Evolutionary conservation across 176 grass and related monocot species (phyloP), one percentile per base, ranked within the genome.

Genomic region (Oryza meyeriana): DNA sequence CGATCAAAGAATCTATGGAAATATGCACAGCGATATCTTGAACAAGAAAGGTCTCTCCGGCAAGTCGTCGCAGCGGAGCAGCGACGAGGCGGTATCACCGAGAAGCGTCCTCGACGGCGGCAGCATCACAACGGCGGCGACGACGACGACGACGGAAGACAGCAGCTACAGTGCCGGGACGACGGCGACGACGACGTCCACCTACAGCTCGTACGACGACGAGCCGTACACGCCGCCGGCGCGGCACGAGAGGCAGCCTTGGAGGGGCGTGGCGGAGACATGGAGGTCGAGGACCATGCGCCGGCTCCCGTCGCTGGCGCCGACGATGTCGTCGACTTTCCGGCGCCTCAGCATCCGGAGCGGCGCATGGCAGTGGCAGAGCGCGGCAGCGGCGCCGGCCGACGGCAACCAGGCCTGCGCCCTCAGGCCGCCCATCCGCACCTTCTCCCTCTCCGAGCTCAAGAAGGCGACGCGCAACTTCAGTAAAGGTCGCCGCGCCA

Each of bases 381-480:
- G 28, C 63, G 72, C 41, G 33, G 25, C 62, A 36, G 35, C 50
- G 20, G 69, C 57, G 50, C 36, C 69, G 27, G 66, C 5, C 1
- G 69, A 65, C 26, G 39, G 14, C 16, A 50, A 71, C 71, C 74
- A 75, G 2, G 78, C 86, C 47, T 81, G 74, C 85, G 66, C 64
- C 1, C 41, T 84, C 1, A 36, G 59, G 9, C 64, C 84, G 4
- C 20, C 72, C 0, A 84, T 92, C 58, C 80, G 80, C 42, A 97
- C 83, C 64, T 93, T 97, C 85, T 82, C 90, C 5, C 45, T 91
- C 5, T 62, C 74, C 22, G 90, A 93, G 72, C 89, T 96, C 6
- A 85, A 79, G 47, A 82, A 77, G 2, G 90, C 94, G 1, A 93
- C 94, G 4, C 75, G 80, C 72, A 87, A 93, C 83, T 97, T 97